Conservation (phyloP, 495 filamentous ascomycete species). For the Aspergillus carlsbadensis region DNA sequence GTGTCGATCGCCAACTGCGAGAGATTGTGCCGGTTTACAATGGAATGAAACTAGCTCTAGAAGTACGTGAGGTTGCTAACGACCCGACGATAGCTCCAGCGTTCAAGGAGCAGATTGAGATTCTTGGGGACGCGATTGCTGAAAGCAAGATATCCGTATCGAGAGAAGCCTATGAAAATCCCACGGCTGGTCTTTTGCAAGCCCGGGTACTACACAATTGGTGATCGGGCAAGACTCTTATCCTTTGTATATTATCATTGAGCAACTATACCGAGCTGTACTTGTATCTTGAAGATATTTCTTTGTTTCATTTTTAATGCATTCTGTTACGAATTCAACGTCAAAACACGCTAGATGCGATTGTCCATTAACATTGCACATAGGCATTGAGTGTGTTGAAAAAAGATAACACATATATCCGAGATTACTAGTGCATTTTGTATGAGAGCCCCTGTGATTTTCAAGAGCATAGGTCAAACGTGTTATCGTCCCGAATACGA, state of each 20-base stretch:
- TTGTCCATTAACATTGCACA: neutral
- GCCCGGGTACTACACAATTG: conserved; percentile 12
- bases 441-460: neutral
- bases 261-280: conserved; percentile 16
- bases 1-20: conserved; percentile 24
- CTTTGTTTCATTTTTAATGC: conserved; percentile 11
- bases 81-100: conserved; percentile 11
- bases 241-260: conserved; percentile 27
- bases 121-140: conserved; percentile 20
- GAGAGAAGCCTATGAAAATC: conserved; percentile 14
- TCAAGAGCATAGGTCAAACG: conserved; percentile 29
- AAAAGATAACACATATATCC: neutral
- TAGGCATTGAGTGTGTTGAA: neutral
- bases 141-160: conserved; percentile 24
- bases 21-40: conserved; percentile 33
- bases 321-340: conserved; percentile 2
- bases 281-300: conserved; percentile 23
- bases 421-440: neutral
- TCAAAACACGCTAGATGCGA: conserved; percentile 6
- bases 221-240: neutral
- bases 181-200: conserved; percentile 20
- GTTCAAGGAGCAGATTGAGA: conserved; percentile 22
- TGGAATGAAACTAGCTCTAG: conserved; percentile 27
- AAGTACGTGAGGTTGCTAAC: conserved; percentile 19
- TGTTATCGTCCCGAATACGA: conserved; percentile 43